Evolutionary conservation across 2,329 filamentous ascomycete genomes (phyloP).

Genomic region (Ophiocordyceps camponoti-saundersi): DNA sequence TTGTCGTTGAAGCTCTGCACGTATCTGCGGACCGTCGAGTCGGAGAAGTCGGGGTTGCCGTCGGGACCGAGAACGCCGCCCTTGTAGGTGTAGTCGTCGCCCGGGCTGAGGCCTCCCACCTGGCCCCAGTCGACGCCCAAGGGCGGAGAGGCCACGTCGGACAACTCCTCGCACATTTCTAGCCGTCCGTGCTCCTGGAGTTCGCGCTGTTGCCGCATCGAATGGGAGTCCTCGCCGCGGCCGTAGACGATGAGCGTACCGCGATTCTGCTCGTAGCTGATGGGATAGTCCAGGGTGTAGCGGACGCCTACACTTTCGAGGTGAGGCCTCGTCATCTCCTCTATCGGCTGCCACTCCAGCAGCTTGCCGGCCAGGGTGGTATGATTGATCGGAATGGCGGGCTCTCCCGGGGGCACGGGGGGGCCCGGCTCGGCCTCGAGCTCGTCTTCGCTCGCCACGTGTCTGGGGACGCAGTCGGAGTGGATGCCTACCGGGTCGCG

Average conservation of each 20-base stretch:
- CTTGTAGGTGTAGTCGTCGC: constrained; percentile 20
- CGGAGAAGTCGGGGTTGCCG: constrained; percentile 37
- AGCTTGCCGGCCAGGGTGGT: constrained; percentile 79
- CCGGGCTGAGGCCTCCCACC: constrained; percentile 31
- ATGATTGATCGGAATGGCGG: constrained; percentile 68
- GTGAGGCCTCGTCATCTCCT: constrained; percentile 38
- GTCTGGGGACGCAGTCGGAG: constrained; percentile 9
- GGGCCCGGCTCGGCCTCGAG: constrained; percentile 33
- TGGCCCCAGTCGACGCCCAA: constrained; percentile 43
- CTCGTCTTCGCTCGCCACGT: constrained; percentile 25
- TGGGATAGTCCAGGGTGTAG: constrained; percentile 54
- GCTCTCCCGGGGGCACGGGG: constrained; percentile 37
- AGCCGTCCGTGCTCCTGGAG: constrained; percentile 18
- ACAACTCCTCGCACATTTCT: constrained; percentile 29
- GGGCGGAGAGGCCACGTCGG: constrained; percentile 35
- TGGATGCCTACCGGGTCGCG: constrained; percentile 9
- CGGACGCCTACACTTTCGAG: constrained; percentile 32
- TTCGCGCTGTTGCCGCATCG: constrained; percentile 30
- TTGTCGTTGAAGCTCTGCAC: constrained; percentile 41
- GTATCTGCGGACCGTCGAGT: constrained; percentile 31
- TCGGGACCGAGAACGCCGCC: constrained; percentile 20
- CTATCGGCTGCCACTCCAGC: constrained; percentile 54
- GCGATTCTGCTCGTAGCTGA: constrained; percentile 55
- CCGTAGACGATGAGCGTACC: constrained; percentile 63
- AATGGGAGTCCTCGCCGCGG: constrained; percentile 56